Evolutionary conservation across 768 basidiomycete species (phyloP).

Genomic region (Suillus hirtellus): DNA sequence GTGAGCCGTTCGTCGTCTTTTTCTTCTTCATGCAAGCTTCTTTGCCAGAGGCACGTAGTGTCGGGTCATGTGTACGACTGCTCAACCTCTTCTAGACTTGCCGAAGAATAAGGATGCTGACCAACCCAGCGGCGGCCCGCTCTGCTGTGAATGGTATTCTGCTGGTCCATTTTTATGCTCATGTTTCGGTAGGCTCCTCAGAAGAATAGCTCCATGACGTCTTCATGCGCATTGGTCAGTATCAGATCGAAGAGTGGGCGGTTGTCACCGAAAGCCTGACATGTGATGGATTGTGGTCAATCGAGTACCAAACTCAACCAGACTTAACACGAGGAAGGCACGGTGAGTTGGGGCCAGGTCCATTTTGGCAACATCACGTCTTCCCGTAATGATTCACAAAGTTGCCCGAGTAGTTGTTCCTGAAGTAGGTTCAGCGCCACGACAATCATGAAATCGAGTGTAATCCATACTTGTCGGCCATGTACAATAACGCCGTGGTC

Average conservation of each 20-base stretch:
- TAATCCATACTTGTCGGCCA: conserved; percentile 80
- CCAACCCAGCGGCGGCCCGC: conserved; percentile 60
- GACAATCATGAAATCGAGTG: not conserved
- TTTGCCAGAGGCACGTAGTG: conserved; percentile 41
- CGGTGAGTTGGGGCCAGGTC: conserved; percentile 40
- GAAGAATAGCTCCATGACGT: conserved; percentile 77
- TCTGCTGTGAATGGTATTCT: conserved; percentile 56
- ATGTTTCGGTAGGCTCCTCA: conserved; percentile 66
- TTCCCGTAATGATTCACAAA: conserved; percentile 68
- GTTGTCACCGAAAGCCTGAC: conserved; percentile 70
- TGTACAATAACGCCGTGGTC: conserved; percentile 69
- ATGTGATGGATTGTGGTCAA: conserved; percentile 65
- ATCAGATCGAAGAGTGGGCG: conserved; percentile 82
- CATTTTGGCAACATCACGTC: conserved; percentile 38
- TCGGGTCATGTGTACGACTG: conserved; percentile 42
- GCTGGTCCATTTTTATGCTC: conserved; percentile 66
- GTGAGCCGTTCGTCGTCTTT: conserved; percentile 23
- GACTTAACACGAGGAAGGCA: conserved; percentile 68
- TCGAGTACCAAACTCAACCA: conserved; percentile 65
- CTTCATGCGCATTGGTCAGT: conserved; percentile 61
- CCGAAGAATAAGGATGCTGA: conserved; percentile 52
- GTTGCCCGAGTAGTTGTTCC: conserved; percentile 88
- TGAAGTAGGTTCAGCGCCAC: conserved; percentile 22
- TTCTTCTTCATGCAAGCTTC: conserved; percentile 35
- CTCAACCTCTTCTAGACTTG: conserved; percentile 50